Percentiles rank a stretch among this genome's conserved stretches.
Conservation (phyloP, 2,329 filamentous ascomycete species). For the Mariannaea sp. region DNA sequence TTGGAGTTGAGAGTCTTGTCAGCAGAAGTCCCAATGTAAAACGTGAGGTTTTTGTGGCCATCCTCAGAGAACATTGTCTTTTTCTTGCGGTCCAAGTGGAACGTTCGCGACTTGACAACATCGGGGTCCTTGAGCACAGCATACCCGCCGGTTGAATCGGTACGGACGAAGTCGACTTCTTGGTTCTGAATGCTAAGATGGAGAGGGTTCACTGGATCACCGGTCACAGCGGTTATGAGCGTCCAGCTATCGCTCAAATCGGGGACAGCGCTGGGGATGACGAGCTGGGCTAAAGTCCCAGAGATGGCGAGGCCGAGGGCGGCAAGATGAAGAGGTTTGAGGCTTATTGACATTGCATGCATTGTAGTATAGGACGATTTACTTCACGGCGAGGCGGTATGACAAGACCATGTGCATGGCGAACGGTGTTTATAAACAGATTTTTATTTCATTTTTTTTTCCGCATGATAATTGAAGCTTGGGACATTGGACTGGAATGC, state of each 20-base stretch:
- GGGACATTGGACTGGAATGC: constrained; percentile 2
- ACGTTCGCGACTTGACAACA: neutral
- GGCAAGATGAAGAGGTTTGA: neutral
- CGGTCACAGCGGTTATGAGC: neutral
- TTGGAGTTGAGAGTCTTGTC: neutral
- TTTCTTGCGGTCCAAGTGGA: neutral
- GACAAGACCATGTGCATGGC: too few relatives aligned
- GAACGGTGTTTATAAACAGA: too few relatives aligned
- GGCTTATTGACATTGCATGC: neutral
- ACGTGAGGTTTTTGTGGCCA: neutral
- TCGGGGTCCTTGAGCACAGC: neutral
- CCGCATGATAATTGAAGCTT: too few relatives aligned
- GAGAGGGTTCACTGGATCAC: constrained; percentile 7
- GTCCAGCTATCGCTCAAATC: constrained; percentile 5
- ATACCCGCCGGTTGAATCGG: neutral
- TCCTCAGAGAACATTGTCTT: neutral
- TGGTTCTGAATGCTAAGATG: neutral
- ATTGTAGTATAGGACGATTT: too few relatives aligned
- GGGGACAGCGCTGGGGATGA: neutral
- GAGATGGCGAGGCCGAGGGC: neutral
- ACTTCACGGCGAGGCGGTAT: too few relatives aligned
- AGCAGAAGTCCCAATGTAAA: neutral
- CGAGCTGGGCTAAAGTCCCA: neutral
- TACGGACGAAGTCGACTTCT: neutral
- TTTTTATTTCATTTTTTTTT: too few relatives aligned